Evolutionary conservation across 2,329 filamentous ascomycete species (phyloP), one percentile per base, ranked within the genome.

Genomic region (Curvularia eragrostidis): DNA sequence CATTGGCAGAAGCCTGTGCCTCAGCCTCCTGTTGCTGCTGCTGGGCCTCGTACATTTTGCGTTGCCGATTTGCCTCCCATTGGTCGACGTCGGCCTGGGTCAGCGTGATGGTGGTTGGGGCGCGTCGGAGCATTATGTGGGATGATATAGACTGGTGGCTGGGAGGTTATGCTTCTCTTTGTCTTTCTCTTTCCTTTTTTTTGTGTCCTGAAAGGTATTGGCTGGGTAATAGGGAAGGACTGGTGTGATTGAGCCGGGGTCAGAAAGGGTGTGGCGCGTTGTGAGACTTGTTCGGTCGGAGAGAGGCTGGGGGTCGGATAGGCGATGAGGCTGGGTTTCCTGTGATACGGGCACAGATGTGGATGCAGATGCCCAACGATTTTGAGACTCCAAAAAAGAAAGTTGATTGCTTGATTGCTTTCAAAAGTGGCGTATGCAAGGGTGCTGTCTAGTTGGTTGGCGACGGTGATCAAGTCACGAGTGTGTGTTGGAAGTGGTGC

Each of bases 11-110:
- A 2, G 71, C 62, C 51, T 69, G 67, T 0, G 30, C 38, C 4
- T 63, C 56, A 24, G 49, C 44, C n/a, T 61, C 44, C 15, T 59
- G 53, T 30, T 61, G 63, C 49, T 72, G 67, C 44, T 73, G 64
- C 49, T 73, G 64, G 34, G 65, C 60, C 52, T 74, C 72, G 64
- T 68, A 71, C 12, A 70, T 54, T 42, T 69, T 73, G 52, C 70
- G 73, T 55, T 72, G 63, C 59, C 87, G 84, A 26, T 83, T 82
- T 73, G 89, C 87, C 70, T 91, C 89, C 77, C 90, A 91, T 52
- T 84, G 81, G 38, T 88, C 87, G 38, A 91, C 82, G 74, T 92
- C 89, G 70, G 90, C 87, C 47, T 86, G 81, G 2, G 89, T 91
- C 63, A 91, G 84, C 53, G 83, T 81, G 61, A 92, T 85, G 13